A percentile compares a stretch with the other conserved stretches of the same genome.
phyloP scores from a whole-genome alignment of 805 yeast species.

The Brettanomyces nanus region DNA sequence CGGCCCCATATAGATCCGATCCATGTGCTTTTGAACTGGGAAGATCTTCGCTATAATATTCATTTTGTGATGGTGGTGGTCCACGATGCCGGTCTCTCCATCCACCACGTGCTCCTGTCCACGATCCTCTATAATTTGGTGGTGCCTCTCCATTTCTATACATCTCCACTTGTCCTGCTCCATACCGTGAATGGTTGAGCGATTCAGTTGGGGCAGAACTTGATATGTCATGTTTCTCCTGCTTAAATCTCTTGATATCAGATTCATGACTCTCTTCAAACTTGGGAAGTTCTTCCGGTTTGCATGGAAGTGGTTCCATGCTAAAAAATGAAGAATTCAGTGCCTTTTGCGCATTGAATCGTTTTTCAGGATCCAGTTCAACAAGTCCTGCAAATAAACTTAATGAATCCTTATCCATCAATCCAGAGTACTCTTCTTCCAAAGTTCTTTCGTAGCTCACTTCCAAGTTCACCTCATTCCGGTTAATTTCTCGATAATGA shows the following conservation, averaged over 20 bases:
- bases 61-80: background rate
- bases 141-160: slow-evolving; percentile 1
- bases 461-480: slow-evolving; percentile 33
- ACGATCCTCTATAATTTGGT: background rate
- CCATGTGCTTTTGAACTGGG: slow-evolving; percentile 8
- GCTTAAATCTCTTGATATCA: slow-evolving; percentile 55
- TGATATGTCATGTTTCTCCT: slow-evolving; percentile 20
- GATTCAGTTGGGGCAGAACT: slow-evolving; percentile 2
- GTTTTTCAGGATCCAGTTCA: slow-evolving; percentile 56
- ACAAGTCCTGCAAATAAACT: slow-evolving; percentile 55
- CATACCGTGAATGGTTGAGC: slow-evolving; percentile 9
- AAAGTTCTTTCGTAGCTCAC: slow-evolving; percentile 32
- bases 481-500: slow-evolving; percentile 48
- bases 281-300: slow-evolving; percentile 46
- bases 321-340: slow-evolving; percentile 61
- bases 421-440: slow-evolving; percentile 38
- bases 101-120: slow-evolving; percentile 2
- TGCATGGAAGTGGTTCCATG: slow-evolving; percentile 56
- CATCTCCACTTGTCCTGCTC: slow-evolving; percentile 3
- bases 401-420: slow-evolving; percentile 34
- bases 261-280: slow-evolving; percentile 88
- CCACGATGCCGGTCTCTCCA: background rate
- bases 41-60: background rate
- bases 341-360: slow-evolving; percentile 79
- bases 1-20: slow-evolving; percentile 10